Evolutionary conservation across 805 yeast genomes (phyloP).

Genomic region (Pichia nakasei): DNA sequence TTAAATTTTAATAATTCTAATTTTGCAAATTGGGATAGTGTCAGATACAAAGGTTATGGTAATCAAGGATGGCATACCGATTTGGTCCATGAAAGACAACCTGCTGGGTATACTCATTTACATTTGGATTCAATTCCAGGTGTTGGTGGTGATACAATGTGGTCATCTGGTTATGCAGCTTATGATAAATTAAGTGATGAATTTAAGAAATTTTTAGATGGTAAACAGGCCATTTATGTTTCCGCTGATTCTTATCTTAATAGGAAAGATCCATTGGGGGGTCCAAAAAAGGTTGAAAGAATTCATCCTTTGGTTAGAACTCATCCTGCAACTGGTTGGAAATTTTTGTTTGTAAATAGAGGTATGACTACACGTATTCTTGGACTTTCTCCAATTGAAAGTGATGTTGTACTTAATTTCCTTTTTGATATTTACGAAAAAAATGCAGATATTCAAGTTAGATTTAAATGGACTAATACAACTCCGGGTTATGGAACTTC

Average conservation of each 20-base stretch:
- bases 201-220: conserved; percentile 42
- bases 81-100: conserved; percentile 46
- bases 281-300: conserved; percentile 40
- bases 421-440: conserved; percentile 39
- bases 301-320: conserved; percentile 55
- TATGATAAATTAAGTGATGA: conserved; percentile 47
- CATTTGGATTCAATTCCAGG: conserved; percentile 41
- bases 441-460: conserved; percentile 47
- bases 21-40: conserved; percentile 14
- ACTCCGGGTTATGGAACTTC: conserved; percentile 33
- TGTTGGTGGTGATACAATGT: conserved; percentile 48
- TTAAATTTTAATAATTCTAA: conserved; percentile 15
- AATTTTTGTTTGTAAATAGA: conserved; percentile 45
- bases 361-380: conserved; percentile 42
- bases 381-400: conserved; percentile 44
- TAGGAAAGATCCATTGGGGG: conserved; percentile 36
- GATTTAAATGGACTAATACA: conserved; percentile 39
- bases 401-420: conserved; percentile 38
- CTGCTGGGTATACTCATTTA: conserved; percentile 48
- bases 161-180: conserved; percentile 49
- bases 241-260: conserved; percentile 34
- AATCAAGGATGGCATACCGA: conserved; percentile 38
- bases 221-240: conserved; percentile 37
- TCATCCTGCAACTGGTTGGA: conserved; percentile 60
- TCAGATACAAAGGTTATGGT: conserved; percentile 8